Evolutionary conservation across 78 protist species (phyloP).

Genomic region (Bodo saltans): DNA sequence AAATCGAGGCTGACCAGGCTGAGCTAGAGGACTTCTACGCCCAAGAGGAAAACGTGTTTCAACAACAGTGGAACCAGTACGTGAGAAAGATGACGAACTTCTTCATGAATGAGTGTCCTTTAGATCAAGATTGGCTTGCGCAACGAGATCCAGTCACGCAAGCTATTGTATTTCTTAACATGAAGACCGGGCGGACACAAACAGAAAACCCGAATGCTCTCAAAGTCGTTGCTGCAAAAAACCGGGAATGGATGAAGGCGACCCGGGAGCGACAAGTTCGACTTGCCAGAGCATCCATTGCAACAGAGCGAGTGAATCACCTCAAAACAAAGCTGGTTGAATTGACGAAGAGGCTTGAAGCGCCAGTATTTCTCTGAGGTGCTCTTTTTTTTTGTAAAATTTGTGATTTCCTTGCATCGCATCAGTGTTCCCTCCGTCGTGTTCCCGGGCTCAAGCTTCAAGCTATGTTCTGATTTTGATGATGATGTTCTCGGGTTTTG

Average conservation of each 20-base stretch:
- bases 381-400: no score
- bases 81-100: not conserved
- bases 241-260: not conserved
- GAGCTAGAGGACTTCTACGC: not conserved
- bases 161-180: not conserved
- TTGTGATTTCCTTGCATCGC: no score
- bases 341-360: no score
- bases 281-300: not conserved
- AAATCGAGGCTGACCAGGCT: not conserved
- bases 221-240: not conserved
- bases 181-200: not conserved
- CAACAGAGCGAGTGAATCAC: no score
- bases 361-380: no score
- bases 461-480: no score
- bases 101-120: not conserved
- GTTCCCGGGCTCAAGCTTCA: no score
- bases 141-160: not conserved
- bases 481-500: no score
- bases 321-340: no score
- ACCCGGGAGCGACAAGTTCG: not conserved
- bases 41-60: not conserved
- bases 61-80: not conserved
- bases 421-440: no score
- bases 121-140: not conserved
- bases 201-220: not conserved